These are phyloP conservation scores for Ceratobasidium sp. DNA, from an alignment of 1,284 basidiomycete species.

Conservation along the genomic window DNA sequence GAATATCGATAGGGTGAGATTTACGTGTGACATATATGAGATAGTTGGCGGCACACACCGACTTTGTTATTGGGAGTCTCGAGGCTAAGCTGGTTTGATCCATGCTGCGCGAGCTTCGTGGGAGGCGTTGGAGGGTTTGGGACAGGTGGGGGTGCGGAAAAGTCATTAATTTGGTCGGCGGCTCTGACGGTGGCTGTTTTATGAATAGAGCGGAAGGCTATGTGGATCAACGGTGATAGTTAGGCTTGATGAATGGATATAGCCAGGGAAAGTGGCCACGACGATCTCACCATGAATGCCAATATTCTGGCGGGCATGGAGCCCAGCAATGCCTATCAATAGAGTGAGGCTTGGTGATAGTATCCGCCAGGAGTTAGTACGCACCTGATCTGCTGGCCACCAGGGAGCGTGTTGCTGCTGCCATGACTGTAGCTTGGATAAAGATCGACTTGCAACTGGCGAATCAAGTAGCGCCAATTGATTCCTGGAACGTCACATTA, in stretches of 20 bases:
- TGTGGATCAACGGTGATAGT: too few relatives aligned
- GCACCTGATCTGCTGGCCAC: constrained; percentile 12
- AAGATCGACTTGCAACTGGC: constrained; percentile 5
- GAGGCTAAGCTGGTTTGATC: constrained; percentile 82
- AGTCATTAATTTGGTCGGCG: constrained; percentile 54
- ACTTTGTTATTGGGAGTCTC: constrained; percentile 89
- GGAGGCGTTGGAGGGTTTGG: constrained; percentile 32
- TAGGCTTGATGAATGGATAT: constrained; percentile 1
- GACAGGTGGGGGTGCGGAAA: constrained; percentile 48
- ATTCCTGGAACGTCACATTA: constrained; percentile 8
- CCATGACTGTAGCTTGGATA: constrained; percentile 10
- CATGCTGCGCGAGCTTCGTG: constrained; percentile 63
- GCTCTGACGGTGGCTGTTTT: constrained; percentile 55
- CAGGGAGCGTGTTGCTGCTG: constrained; percentile 13
- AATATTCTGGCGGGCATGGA: constrained; percentile 31
- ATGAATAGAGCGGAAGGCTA: constrained; percentile 64
- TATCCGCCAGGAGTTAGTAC: not conserved
- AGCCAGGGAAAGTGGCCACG: constrained; percentile 9
- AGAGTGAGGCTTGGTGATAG: not conserved
- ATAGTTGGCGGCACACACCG: constrained; percentile 60
- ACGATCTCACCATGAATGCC: constrained; percentile 38
- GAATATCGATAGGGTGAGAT: constrained; percentile 21
- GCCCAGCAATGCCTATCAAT: not conserved
- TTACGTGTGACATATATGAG: not conserved
- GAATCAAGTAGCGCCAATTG: constrained; percentile 40